phyloP scores from a whole-genome alignment of 331 rosid species.

The Pyracantha coccinea region DNA sequence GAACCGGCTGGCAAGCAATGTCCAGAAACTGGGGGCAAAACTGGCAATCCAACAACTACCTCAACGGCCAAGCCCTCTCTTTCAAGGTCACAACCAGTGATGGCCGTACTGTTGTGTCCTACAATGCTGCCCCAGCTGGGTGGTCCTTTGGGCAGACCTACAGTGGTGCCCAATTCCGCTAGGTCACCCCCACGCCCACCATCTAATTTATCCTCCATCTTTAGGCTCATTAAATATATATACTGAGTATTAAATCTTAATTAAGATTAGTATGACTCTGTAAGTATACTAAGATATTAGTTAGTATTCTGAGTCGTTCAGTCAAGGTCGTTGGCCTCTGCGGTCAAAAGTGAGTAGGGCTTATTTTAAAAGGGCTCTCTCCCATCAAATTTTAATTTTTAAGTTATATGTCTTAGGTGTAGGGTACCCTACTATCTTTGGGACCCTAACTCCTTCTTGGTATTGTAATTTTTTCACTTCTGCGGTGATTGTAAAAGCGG shows the following conservation, averaged over 20 bases:
- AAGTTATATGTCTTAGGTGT: constrained; percentile 6
- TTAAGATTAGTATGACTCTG: constrained; percentile 31
- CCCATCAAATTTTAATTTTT: constrained; percentile 19
- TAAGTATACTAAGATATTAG: constrained; percentile 70
- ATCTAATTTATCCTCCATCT: not conserved
- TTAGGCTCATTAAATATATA: not conserved
- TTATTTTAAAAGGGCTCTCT: constrained; percentile 60
- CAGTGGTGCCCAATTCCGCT: constrained; percentile 78
- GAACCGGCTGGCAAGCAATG: constrained; percentile 79
- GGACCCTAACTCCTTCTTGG: constrained; percentile 26
- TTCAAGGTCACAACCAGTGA: constrained; percentile 91
- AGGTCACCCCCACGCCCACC: not conserved
- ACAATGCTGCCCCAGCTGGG: constrained; percentile 64
- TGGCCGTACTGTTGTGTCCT: constrained; percentile 58
- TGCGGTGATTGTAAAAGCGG: constrained; percentile 16
- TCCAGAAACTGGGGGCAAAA: constrained; percentile 99
- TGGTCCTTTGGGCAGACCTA: constrained; percentile 99
- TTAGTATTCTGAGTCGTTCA: constrained; percentile 41
- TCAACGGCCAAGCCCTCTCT: constrained; percentile 83
- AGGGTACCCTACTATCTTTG: constrained; percentile 13
- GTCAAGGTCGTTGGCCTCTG: not conserved
- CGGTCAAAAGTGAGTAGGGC: constrained; percentile 43
- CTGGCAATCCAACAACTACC: constrained; percentile 93
- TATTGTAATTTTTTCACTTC: constrained; percentile 11
- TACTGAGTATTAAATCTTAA: not conserved